A percentile compares a stretch with the other conserved stretches of the same genome.
These are phyloP conservation scores for Fusarium goolgardi DNA, from an alignment of 2,329 filamentous ascomycete species.

Conservation along the genomic window DNA sequence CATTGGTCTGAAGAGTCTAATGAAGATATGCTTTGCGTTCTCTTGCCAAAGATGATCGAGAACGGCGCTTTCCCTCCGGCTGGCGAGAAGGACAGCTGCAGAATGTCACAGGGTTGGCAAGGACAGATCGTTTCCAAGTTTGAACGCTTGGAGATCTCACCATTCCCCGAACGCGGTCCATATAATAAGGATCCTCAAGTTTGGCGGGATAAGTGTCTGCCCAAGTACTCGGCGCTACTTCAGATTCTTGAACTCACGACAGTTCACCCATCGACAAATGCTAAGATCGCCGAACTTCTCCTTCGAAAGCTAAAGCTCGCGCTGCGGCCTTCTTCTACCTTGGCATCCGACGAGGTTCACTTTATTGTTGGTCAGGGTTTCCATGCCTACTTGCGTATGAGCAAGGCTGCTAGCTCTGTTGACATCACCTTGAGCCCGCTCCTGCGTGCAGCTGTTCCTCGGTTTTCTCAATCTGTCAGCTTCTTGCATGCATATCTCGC, in stretches of 20 bases:
- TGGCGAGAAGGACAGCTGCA: constrained; percentile 65
- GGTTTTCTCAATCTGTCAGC: constrained; percentile 72
- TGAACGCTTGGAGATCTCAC: constrained; percentile 70
- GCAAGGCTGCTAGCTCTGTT: constrained; percentile 65
- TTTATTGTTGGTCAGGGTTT: constrained; percentile 83
- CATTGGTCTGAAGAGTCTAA: constrained; percentile 76
- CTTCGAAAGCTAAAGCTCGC: constrained; percentile 74
- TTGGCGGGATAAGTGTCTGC: constrained; percentile 72
- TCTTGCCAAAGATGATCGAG: constrained; percentile 73
- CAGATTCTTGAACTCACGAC: constrained; percentile 70
- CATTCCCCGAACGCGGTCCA: constrained; percentile 72
- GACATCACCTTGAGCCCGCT: constrained; percentile 72
- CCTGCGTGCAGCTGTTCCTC: constrained; percentile 72
- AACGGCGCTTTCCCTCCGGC: constrained; percentile 65
- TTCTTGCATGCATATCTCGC: constrained; percentile 72
- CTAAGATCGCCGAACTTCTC: constrained; percentile 73
- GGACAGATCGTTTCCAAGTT: constrained; percentile 78
- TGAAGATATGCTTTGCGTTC: constrained; percentile 75
- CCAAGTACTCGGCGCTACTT: constrained; percentile 75
- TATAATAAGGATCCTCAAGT: constrained; percentile 71
- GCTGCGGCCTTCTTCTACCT: constrained; percentile 68
- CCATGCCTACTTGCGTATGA: constrained; percentile 76
- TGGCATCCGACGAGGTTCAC: constrained; percentile 71
- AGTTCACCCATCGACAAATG: constrained; percentile 74
- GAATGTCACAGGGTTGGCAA: constrained; percentile 76